These are phyloP conservation scores for Athelia psychrophila DNA, from an alignment of 1,284 basidiomycete species.

Conservation along the genomic window DNA sequence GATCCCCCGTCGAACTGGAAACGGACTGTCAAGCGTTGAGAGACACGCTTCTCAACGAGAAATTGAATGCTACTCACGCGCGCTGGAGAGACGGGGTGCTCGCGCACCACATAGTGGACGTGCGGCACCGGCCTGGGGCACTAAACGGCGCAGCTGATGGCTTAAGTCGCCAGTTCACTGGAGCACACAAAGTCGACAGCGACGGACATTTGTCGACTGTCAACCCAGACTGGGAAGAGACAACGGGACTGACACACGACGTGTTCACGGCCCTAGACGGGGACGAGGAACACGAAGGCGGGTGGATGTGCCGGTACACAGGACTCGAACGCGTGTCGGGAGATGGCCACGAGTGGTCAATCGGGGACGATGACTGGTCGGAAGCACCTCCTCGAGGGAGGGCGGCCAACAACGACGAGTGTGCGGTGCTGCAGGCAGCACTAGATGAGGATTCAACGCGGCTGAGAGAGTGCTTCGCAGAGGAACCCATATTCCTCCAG, in stretches of 20 bases:
- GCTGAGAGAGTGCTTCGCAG: constrained; percentile 7
- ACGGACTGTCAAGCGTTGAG: constrained; percentile 29
- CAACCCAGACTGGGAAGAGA: constrained; percentile 25
- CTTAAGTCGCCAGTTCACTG: constrained; percentile 18
- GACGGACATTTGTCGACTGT: constrained; percentile 32
- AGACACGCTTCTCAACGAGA: constrained; percentile 7
- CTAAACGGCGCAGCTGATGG: constrained; percentile 15
- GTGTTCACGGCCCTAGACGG: constrained; percentile 13
- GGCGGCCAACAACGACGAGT: neutral
- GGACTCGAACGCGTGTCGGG: neutral
- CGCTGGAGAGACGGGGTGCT: neutral
- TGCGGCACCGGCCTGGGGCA: neutral
- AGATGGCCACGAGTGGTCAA: neutral
- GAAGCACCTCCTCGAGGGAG: neutral
- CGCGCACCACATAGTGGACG: neutral
- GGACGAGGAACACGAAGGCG: neutral
- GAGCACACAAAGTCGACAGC: constrained; percentile 7
- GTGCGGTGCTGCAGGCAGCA: too few species aligned
- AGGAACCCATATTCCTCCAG: constrained; percentile 22
- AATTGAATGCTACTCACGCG: constrained; percentile 4
- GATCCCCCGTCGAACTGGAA: constrained; percentile 25
- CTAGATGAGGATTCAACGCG: neutral
- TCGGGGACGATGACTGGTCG: neutral
- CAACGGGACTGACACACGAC: constrained; percentile 26
- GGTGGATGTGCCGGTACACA: too few species aligned